Evolutionary conservation across 2,329 filamentous ascomycete species (phyloP), one percentile per base, ranked within the genome.

Genomic region (Lithohypha guttulata): DNA sequence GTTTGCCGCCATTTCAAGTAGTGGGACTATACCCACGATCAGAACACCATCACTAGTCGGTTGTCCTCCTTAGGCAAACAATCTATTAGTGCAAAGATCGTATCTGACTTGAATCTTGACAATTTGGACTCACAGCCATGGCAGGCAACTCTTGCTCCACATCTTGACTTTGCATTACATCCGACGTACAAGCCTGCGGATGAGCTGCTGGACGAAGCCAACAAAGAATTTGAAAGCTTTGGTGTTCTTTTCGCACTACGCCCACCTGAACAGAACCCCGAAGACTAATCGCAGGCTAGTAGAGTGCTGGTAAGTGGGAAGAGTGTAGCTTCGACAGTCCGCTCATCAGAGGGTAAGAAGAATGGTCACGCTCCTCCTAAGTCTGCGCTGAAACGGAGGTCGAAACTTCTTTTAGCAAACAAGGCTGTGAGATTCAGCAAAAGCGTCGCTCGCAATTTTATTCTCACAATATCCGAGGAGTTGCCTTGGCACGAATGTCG

Each of bases 401-500:
- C 38, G 25, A 29, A n/a, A n/a, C n/a, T n/a, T n/a, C n/a, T n/a
- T n/a, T n/a, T n/a, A n/a, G n/a, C n/a, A n/a, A n/a, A n/a, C n/a
- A n/a, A n/a, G n/a, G n/a, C n/a, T n/a, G n/a, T n/a, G n/a, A n/a
- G n/a, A n/a, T n/a, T n/a, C n/a, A n/a, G n/a, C n/a, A n/a, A n/a
- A n/a, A n/a, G n/a, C n/a, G n/a, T n/a, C 34, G 23, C 26, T 34
- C 45, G 38, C 39, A 33, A 14, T 19, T 17, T 17, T 23, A 20
- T 23, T 15, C 39, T 34, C 21, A 29, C 36, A 39, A 42, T 32
- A 32, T 22, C 40, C 48, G 46, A 35, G 36, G 39, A 15, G 46
- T 44, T 20, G 44, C 42, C 20, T 50, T 50, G 42, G 46, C 46
- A 44, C 49, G 46, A 38, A 52, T 52, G 49, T 50, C 49, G 41